Evolutionary conservation across 2,329 filamentous ascomycete genomes (phyloP), one percentile per base, ranked within the genome.

Genomic region (Xylariaceae sp.): DNA sequence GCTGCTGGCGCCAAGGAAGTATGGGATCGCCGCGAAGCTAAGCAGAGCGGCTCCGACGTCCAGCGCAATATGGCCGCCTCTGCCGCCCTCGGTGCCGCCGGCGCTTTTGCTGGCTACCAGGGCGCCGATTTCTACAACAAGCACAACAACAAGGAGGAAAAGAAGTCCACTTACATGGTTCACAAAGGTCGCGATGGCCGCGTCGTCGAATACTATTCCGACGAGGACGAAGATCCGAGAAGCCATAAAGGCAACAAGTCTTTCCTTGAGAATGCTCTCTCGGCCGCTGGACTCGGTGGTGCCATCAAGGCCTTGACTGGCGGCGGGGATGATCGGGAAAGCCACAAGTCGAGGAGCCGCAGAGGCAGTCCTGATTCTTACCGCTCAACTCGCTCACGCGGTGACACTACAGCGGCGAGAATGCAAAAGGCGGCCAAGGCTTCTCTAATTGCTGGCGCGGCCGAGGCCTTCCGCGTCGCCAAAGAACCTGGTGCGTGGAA

Each of bases 401-500:
- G 34, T 38, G 65, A 69, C 40, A 69, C 65, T 31, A 65, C 67
- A 12, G 71, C 75, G 34, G 78, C 75, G 62, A 89, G 89, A 62
- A 82, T 90, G 43, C 85, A 91, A 60, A 90, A 96, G 72, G 91
- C 91, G 33, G 90, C 92, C 68, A 93, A 94, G 76, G 92, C 93
- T 33, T 94, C 92, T 17, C 78, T 97, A 38, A 82, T 96, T 43
- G 92, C 93, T 31, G 93, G 91, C 63, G 93, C 92, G 39, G 88
- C 91, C 49, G 92, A 97, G 71, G 93, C 93, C 40, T 96, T 96
- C 78, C 87, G 90, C 56, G 86, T 91, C 51, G 86, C 92, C 68
- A 96, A 93, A 64, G 88, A 94, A 57, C 88, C 90, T 2, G 93
- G 93, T 49, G 83, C 87, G 41, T 97, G 92, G 91, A 88, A 86